Base-by-base conservation (phyloP, 2,329 filamentous ascomycete genomes). In the Fusarium xyrophilum region DNA sequence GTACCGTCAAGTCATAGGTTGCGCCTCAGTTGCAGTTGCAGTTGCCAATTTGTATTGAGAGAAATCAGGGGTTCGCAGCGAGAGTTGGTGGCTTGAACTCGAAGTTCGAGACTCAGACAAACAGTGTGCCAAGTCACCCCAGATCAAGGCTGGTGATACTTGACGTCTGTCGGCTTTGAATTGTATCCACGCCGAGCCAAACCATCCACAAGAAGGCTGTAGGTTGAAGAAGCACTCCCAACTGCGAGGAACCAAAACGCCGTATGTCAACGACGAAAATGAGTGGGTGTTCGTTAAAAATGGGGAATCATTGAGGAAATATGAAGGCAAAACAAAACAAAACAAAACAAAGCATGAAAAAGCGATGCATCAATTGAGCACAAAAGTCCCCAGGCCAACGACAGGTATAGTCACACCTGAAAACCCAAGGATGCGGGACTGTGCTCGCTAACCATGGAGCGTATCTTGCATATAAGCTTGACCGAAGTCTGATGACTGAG, bases 401-500 rank as follows among this genome's bases (percentile, higher is more conserved):
- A 11, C 27, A 36, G 28, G 21, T 17, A 11, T 12, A 51, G 23
- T 25, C 56, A 28, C 27, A 42, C 25, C 48, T 30, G n/a, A 27
- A n/a, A 14, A 32, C n/a, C 14, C 5, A 27, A 46, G 13, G 11
- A 44, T 13, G 28, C 15, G 38, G 38, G 12, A 32, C 17, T 17
- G 12, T 14, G 25, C 13, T 32, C 27, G 10, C 19, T 6, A 25
- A 32, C 17, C 5, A 40, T 50, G 21, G 19, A 14, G 25, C 38
- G 14, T 19, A 27, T 23, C 21, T 23, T 27, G n/a, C 60, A 43
- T 48, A 5, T 60, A 53, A 32, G 46, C 19, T n/a, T 54, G 23
- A 47, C 76, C 65, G 43, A 74, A 76, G 42, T 60, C 71, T n/a
- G 71, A 53, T 19, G 72, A 63, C 14, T 70, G 54, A 53, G 68